Base-by-base conservation (phyloP, 2,329 filamentous ascomycete genomes). In the Colletotrichum siamense region DNA sequence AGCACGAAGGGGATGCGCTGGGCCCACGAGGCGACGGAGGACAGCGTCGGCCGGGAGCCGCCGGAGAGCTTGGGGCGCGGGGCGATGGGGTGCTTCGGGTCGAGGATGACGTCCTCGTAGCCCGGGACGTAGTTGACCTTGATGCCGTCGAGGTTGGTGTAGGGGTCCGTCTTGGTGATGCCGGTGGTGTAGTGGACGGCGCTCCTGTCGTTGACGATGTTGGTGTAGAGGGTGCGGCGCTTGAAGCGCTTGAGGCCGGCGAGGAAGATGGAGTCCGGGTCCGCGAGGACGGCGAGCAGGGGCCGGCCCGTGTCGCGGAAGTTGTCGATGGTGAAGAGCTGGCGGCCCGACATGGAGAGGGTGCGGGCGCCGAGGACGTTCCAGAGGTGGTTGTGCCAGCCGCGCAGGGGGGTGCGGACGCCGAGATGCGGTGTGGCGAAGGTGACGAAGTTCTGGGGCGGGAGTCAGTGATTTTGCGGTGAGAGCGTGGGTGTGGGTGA, bases 381-480 rank as follows among this genome's bases (percentile, higher is more conserved):
- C 92, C 89, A 98, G 73, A 94, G 86, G 82, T 89, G 91, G 82
- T 92, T 93, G 73, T 90, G 88, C 86, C 90, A 90, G 18, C 94
- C 94, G 63, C 90, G 91, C 59, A 93, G 85, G 2, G 95, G 94
- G 2, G 92, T 92, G 66, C 94, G 89, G 2, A 94, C 94, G n/a
- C 95, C 95, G 9, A 96, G 89, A 84, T 96, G 95, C 28, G 95
- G 96, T 36, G 94, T 94, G 7, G 95, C 96, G 85, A 99, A 98
- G 1, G 96, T 98, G 4, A 94, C 95, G 85, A 99, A 98, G 88
- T 98, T 98, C 91, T 94, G 77, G n/a, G 10, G 26, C 8, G 39
- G 24, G 32, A 24, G 44, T 52, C 26, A 10, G 32, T 55, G 39
- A 44, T 10, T 44, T 44, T 44, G 39, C 39, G 39, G 39, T n/a